phyloP scores from a whole-genome alignment of 495 filamentous ascomycete species.

The Neurospora africana region DNA sequence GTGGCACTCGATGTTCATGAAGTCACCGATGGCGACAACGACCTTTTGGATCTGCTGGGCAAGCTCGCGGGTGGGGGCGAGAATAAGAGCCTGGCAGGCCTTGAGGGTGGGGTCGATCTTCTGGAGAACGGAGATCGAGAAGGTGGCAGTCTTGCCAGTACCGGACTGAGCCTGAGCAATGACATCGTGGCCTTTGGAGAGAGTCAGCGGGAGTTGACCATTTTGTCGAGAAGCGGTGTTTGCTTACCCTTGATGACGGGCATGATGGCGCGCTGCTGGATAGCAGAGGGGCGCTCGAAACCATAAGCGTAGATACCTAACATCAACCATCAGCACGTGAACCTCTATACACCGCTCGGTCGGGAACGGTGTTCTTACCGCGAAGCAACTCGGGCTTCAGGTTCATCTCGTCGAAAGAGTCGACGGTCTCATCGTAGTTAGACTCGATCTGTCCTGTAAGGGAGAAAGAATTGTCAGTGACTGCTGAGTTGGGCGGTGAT shows the following conservation, averaged over 20 bases:
- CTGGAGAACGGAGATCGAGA: constrained; percentile 95
- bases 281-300: constrained; percentile 98
- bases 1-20: constrained; percentile 99
- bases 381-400: constrained; percentile 93
- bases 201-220: constrained; percentile 17
- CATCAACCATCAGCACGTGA: constrained; percentile 9
- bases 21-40: constrained; percentile 93
- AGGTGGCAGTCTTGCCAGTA: constrained; percentile 98
- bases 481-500: neutral
- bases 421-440: constrained; percentile 99
- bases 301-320: constrained; percentile 97
- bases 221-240: constrained; percentile 2
- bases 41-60: constrained; percentile 98
- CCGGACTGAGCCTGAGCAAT: constrained; percentile 98
- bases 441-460: constrained; percentile 90
- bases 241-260: constrained; percentile 96
- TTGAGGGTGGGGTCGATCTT: constrained; percentile 78
- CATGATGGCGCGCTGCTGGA: constrained; percentile 99
- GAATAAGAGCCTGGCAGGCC: constrained; percentile 86
- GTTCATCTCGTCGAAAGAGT: constrained; percentile 97
- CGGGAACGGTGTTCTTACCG: constrained; percentile 47
- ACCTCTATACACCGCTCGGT: constrained; percentile 2
- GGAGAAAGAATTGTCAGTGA: constrained; percentile 9
- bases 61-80: constrained; percentile 96
- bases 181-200: constrained; percentile 72